Base-by-base conservation (phyloP, 352 stramenopile species). In the Globisporangium viniferum region DNA sequence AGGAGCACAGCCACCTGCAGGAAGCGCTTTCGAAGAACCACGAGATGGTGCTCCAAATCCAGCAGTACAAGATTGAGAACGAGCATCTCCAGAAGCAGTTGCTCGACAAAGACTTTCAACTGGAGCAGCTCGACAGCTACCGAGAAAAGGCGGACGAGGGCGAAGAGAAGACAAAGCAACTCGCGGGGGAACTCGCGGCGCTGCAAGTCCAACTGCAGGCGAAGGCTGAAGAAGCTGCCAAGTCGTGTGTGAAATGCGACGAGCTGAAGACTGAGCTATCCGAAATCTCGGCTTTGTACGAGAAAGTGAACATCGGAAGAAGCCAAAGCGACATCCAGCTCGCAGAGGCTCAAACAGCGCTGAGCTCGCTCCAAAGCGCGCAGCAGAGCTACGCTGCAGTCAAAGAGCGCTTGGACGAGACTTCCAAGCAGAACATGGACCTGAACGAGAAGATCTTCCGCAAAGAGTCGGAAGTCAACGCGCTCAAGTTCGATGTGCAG, bases 41-140 rank as follows among this genome's bases (percentile, higher is more conserved):
- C 7, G 78, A 90, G 33, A 59, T 88, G n/a, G 55, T 75, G 5
- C 71, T 77, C 29, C 76, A 90, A 31, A 62, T 90, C 33, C 73
- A 89, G 59, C 79, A 91, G 64, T 84, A 89, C 74, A 89, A 91
- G 66, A 89, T 87, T 60, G 81, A 91, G 70, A 91, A 87, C 58
- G 78, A 89, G 57, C 80, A 88, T 46, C 73, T 91, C 22, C 83
- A 91, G 72, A 88, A 90, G 57, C 71, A 91, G 63, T 63, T 90
- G 12, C 76, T 72, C 9, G 83, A 91, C 67, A 86, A 87, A 39
- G 83, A 91, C 35, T 89, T 87, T 39, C 73, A 88, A 35, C 64
- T 91, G 18, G 81, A 90, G 65, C 81, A 90, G 39, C 73, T 87
- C 41, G 79, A 86, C 31, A 71, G 57, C 49, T 85, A 86, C 44